Evolutionary conservation across 73 alveolate genomes (phyloP), one percentile per base, ranked within the genome.

Genomic region (Paramecium pentaurelia): DNA sequence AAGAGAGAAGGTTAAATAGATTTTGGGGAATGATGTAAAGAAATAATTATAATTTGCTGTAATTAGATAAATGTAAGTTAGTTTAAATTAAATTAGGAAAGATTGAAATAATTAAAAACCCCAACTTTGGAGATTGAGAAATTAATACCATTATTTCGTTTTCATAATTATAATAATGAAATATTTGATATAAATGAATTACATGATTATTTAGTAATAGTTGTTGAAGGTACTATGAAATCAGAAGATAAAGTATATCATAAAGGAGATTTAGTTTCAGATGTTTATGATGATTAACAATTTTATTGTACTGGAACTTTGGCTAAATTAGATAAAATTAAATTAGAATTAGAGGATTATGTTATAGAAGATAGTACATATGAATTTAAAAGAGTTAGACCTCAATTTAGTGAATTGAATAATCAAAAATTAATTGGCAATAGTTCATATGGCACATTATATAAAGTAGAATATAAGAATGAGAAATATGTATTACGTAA

Each of bases 1-100:
- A 6, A 89, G 95, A 77, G 95, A 92, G 22, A 86, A 42, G 14
- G 73, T 93, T 0, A 92, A 92, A 16, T 59, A 84, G 49, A 71
- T 91, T 18, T 58, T 93, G 25, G 93, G 95, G 2, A 58, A 93
- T 27, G 45, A 92, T 45, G 86, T 92, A 0, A 86, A 92, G 37
- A 37, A 58, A 32, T 38, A 75, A 44, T 58, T 92, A n/a, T 64
- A 93, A 20, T 58, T 38, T 38, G 86, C 86, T 44, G 92, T 92
- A 14, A 80, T 80, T 44, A 18, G 91, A 45, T 44, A 80, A 38
- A 49, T 28, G 87, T 73, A 73, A 73, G 51, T 12, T 38, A 9
- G 8, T 16, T 30, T 37, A 20, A 40, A 73, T 73, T 37, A 40
- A 20, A 36, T 30, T 73, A 73, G 87, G 37, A 37, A 36, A 73